Conservation (phyloP, 2,329 filamentous ascomycete genomes). For the Cadophora gregata region DNA sequence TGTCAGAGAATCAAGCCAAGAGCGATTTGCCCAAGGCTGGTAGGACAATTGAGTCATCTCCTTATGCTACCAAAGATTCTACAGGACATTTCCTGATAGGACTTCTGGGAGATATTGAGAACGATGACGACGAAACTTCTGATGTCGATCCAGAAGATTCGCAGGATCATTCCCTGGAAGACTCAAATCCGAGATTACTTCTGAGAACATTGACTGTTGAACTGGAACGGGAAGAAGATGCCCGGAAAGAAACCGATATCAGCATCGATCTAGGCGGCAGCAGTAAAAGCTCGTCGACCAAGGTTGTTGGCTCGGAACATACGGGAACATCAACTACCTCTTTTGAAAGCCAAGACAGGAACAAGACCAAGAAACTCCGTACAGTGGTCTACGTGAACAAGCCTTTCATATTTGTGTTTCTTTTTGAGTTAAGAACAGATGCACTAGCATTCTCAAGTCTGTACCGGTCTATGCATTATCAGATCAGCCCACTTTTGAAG, state of each 20-base stretch:
- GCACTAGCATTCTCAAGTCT: conserved; percentile 61
- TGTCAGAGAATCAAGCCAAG: background rate
- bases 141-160: conserved; percentile 16
- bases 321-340: conserved; percentile 35
- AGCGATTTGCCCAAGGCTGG: background rate
- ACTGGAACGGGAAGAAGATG: conserved; percentile 52
- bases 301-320: conserved; percentile 34
- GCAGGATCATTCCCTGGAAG: conserved; percentile 19
- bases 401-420: conserved; percentile 79
- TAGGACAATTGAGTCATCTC: conserved; percentile 5
- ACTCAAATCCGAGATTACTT: conserved; percentile 59
- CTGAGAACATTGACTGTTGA: conserved; percentile 73
- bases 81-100: conserved; percentile 69
- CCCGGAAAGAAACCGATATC: conserved; percentile 52
- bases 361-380: conserved; percentile 63
- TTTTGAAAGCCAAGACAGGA: conserved; percentile 57
- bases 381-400: conserved; percentile 76
- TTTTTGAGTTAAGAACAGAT: conserved; percentile 69
- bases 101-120: conserved; percentile 67
- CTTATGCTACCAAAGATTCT: conserved; percentile 32
- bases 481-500: conserved; percentile 64
- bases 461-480: conserved; percentile 65
- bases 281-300: conserved; percentile 26
- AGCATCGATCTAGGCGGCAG: conserved; percentile 50
- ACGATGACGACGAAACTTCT: conserved; percentile 41